Evolutionary conservation across 2,329 filamentous ascomycete genomes (phyloP), one percentile per base, ranked within the genome.

Genomic region (Cryphonectria radicalis): DNA sequence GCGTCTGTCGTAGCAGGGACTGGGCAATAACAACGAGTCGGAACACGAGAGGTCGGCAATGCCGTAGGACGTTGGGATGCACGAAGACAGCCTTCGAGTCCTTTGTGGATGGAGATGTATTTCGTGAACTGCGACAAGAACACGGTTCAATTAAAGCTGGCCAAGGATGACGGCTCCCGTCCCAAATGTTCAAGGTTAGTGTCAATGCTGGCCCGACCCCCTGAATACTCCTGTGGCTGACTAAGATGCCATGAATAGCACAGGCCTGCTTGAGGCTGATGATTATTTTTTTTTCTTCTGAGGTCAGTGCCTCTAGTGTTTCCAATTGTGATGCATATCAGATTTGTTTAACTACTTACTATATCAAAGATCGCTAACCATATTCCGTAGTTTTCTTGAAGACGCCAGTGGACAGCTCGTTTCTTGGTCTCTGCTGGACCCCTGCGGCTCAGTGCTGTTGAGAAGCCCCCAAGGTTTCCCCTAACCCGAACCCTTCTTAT

Each of bases 141-240:
- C 66, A 62, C 66, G 55, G 55, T 67, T 67, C 66, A 67, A 62
- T 67, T 67, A 62, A 67, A 43, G 55, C 66, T 60, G 57, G 40
- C 65, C 35, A 19, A 59, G 53, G 46, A 32, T 28, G 25, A 37
- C 25, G 32, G 65, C n/a, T 67, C 32, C 35, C 13, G 25, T 60
- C 46, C 46, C 42, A 64, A 62, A 62, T 53, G 68, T 53, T 63
- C 66, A 37, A 70, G 59, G 62, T 55, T 59, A 70, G 63, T 66
- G 53, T 63, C 35, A 65, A 50, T 70, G 69, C 65, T n/a, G 57
- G 65, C 59, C 65, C 46, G 67, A 46, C 65, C 62, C 37, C 69
- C 66, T 67, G 64, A 70, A 70, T 63, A 35, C 40, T 32, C 69
- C 57, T 53, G 65, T 63, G 69, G 69, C 69, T 70, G 69, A 70